A percentile compares a stretch with the other conserved stretches of the same genome.
Conservation (phyloP, 2,329 filamentous ascomycete genomes). For the Penicillium brevicompactum region DNA sequence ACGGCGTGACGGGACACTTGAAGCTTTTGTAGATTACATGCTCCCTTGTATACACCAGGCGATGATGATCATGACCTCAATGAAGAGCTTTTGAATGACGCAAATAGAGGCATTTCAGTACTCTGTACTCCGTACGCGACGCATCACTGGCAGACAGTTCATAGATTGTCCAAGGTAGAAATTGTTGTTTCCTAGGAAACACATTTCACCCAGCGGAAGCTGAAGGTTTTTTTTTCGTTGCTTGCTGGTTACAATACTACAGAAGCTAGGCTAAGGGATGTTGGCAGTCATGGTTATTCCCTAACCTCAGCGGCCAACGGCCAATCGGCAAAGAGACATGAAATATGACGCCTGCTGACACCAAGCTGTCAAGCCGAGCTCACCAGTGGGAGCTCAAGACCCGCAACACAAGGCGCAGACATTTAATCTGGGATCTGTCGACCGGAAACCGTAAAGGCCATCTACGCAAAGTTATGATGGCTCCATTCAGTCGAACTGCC, state of each 20-base stretch:
- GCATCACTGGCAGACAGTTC: not conserved
- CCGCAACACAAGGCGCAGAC: constrained; percentile 52
- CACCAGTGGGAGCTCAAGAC: constrained; percentile 71
- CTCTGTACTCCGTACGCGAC: too few species aligned
- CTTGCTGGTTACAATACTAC: constrained; percentile 6
- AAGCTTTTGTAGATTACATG: constrained; percentile 69
- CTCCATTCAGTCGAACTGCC: constrained; percentile 88
- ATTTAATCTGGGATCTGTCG: constrained; percentile 90
- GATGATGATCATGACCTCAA: constrained; percentile 23
- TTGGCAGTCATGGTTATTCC: constrained; percentile 84
- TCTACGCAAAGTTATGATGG: constrained; percentile 61
- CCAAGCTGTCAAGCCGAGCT: constrained; percentile 62
- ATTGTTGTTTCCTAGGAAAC: not conserved
- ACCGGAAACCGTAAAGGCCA: constrained; percentile 78
- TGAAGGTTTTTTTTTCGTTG: too few species aligned
- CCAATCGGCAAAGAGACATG: constrained; percentile 80
- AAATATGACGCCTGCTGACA: constrained; percentile 77
- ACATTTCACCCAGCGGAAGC: not conserved
- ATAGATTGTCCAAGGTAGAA: not conserved
- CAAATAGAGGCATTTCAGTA: not conserved
- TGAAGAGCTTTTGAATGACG: constrained; percentile 7
- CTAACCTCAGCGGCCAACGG: constrained; percentile 87
- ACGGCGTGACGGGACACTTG: constrained; percentile 80
- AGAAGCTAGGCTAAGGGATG: constrained; percentile 48
- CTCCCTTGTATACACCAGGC: constrained; percentile 6